Conservation (phyloP, 2,329 filamentous ascomycete species). For the Aspergillus sp. region DNA sequence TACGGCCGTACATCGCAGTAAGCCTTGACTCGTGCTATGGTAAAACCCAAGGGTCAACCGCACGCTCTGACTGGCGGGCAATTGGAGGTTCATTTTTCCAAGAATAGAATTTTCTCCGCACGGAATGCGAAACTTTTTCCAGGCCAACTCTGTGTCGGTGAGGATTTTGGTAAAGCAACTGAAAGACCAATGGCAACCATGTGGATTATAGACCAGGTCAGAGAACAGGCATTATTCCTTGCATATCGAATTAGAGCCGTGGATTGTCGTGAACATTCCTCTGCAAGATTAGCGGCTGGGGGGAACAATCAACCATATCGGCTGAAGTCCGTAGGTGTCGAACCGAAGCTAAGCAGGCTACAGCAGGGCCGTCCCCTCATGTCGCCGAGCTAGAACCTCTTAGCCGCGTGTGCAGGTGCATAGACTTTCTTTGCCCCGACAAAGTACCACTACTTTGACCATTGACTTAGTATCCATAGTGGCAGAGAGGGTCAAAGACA, state of each 20-base stretch:
- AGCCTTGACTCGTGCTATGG: neutral
- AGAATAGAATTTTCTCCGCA: constrained; percentile 10
- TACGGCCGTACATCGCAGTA: no score
- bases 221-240: neutral
- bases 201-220: constrained; percentile 3
- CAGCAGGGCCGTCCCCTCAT: neutral
- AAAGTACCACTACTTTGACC: neutral
- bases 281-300: neutral
- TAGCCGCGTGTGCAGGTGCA: constrained; percentile 2
- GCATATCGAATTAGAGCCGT: constrained; percentile 1
- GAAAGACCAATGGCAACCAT: neutral
- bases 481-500: neutral
- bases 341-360: neutral
- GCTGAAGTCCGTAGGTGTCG: constrained; percentile 1
- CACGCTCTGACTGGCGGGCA: neutral
- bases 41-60: neutral
- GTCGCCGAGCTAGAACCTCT: neutral
- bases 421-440: constrained; percentile 4
- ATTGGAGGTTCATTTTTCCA: constrained; percentile 3
- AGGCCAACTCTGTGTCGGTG: constrained; percentile 5
- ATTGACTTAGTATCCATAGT: neutral
- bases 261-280: neutral
- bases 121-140: constrained; percentile 1
- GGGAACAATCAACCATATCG: constrained; percentile 1
- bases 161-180: neutral